These are phyloP conservation scores for Pseudomicrostroma phylloplanum DNA, from an alignment of 1,284 basidiomycete genomes.

Conservation along the genomic window DNA sequence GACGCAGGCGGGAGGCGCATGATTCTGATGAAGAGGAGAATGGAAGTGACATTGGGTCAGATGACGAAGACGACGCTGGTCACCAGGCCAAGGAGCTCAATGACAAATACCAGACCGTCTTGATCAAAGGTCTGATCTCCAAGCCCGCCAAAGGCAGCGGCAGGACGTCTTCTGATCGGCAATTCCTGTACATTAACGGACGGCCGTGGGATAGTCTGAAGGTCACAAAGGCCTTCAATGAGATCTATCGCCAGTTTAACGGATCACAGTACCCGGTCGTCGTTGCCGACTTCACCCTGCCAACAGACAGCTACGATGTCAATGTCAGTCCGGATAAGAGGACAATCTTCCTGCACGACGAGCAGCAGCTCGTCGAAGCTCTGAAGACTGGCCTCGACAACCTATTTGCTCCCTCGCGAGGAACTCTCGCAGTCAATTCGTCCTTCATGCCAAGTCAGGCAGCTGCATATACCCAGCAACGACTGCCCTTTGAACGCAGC, in stretches of 20 bases:
- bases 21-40: constrained; percentile 5
- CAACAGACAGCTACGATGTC: constrained; percentile 79
- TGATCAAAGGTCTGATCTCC: constrained; percentile 69
- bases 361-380: constrained; percentile 69
- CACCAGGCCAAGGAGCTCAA: constrained; percentile 18
- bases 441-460: neutral
- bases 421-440: constrained; percentile 56
- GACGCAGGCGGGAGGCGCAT: neutral
- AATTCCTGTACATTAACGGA: constrained; percentile 91
- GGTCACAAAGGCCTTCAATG: constrained; percentile 38
- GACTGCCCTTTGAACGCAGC: neutral
- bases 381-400: constrained; percentile 63
- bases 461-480: neutral
- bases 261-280: constrained; percentile 61
- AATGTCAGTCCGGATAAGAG: constrained; percentile 97
- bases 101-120: neutral
- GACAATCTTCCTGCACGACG: constrained; percentile 84
- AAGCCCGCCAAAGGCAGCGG: constrained; percentile 69
- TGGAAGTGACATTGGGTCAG: neutral
- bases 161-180: constrained; percentile 63
- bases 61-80: constrained; percentile 5
- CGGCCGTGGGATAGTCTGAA: constrained; percentile 67
- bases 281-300: constrained; percentile 74
- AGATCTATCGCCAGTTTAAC: constrained; percentile 45
- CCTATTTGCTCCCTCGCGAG: constrained; percentile 63